These are phyloP conservation scores for Rutstroemia sp. DNA, from an alignment of 2,329 filamentous ascomycete genomes.

Conservation along the genomic window DNA sequence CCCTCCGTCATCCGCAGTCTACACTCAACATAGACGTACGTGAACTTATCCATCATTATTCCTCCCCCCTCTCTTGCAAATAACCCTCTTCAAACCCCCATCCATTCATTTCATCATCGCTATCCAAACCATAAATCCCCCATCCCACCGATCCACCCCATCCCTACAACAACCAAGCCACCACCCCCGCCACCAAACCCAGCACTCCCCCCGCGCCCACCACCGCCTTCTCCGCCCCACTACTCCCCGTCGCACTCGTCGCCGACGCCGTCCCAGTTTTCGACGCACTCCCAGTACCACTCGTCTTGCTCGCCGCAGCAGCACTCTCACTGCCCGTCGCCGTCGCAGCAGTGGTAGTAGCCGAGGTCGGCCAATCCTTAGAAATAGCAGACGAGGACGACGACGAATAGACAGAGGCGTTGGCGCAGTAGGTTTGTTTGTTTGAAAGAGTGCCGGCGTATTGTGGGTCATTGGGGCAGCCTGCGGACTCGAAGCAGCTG, in stretches of 20 bases:
- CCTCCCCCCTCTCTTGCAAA: neutral
- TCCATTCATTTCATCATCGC: neutral
- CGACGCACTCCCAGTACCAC: neutral
- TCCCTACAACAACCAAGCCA: neutral
- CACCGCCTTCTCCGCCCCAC: neutral
- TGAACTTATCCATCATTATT: neutral
- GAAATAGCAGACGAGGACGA: constrained; percentile 17
- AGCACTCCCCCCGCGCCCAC: neutral
- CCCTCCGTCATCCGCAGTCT: neutral
- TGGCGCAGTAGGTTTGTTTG: constrained; percentile 22
- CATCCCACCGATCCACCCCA: too few relatives aligned
- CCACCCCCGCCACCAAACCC: neutral
- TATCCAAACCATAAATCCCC: neutral
- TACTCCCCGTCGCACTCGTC: constrained; percentile 10
- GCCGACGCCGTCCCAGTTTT: constrained; percentile 5
- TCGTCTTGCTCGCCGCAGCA: neutral
- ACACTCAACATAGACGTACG: neutral
- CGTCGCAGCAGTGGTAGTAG: neutral
- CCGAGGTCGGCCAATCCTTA: constrained; percentile 10
- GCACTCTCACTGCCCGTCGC: neutral
- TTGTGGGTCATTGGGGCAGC: constrained; percentile 43
- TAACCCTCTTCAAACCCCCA: neutral
- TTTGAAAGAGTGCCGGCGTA: constrained; percentile 11
- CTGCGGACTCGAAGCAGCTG: constrained; percentile 51
- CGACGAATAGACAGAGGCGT: constrained; percentile 18